Percentiles rank a stretch among this genome's conserved stretches.
phyloP scores from a whole-genome alignment of 345 rosid genomes.

The Camelina neglecta region DNA sequence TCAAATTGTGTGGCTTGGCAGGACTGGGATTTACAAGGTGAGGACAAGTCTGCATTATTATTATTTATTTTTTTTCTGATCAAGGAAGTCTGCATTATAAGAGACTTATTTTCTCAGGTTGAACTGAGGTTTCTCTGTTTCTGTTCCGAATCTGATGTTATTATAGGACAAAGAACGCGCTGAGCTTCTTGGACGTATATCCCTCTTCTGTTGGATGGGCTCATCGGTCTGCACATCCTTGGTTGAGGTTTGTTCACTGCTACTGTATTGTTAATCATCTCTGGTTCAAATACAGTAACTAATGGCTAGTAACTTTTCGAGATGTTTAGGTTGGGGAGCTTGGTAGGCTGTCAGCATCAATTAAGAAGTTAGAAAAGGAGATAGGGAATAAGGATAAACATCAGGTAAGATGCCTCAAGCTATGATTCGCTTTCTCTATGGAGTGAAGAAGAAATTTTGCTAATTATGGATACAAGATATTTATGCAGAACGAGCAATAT shows the following conservation, averaged over 20 bases:
- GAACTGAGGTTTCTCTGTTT: neutral
- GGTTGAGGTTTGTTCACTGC: constrained; percentile 71
- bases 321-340: constrained; percentile 78
- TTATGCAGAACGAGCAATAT: constrained; percentile 77
- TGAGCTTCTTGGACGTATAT: constrained; percentile 81
- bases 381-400: constrained; percentile 66
- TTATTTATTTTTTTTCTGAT: too few relatives aligned
- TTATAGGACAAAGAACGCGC: constrained; percentile 85
- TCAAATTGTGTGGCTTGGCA: constrained; percentile 94
- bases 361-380: constrained; percentile 78
- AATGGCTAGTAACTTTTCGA: neutral
- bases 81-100: neutral
- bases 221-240: constrained; percentile 79
- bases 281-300: neutral
- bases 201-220: constrained; percentile 98
- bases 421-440: neutral
- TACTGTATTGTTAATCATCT: neutral
- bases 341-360: constrained; percentile 80
- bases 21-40: constrained; percentile 95
- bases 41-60: neutral
- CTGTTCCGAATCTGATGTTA: constrained; percentile 1
- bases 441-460: neutral
- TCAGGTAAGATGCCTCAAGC: constrained; percentile 50
- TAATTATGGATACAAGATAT: neutral
- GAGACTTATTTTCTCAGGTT: neutral